Conservation (phyloP, 176 grass and related monocot genomes). For the Cenchrus purpureus region DNA sequence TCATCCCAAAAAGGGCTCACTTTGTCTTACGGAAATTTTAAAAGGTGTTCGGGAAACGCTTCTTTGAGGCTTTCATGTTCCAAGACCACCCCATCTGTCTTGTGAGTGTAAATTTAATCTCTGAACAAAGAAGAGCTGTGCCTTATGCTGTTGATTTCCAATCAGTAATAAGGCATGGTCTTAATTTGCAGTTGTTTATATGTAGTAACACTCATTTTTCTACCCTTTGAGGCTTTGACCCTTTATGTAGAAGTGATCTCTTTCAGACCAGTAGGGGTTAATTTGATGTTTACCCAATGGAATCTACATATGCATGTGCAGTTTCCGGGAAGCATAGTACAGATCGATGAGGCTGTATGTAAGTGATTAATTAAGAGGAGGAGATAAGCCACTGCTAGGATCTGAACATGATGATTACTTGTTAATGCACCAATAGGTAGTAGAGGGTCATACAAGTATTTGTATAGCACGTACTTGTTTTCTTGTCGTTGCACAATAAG, state of each 20-base stretch:
- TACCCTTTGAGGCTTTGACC: background rate
- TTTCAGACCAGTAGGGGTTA: background rate
- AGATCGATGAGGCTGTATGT: conserved; percentile 8
- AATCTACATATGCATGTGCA: conserved; percentile 10
- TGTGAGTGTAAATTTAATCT: background rate
- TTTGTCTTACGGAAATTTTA: background rate
- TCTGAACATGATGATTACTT: conserved; percentile 4
- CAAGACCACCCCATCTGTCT: background rate
- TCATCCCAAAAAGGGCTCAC: background rate
- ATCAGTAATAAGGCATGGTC: background rate
- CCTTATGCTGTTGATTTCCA: background rate
- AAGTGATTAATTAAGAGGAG: conserved; percentile 5
- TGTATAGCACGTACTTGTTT: background rate
- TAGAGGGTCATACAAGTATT: conserved; percentile 10
- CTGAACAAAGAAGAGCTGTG: background rate
- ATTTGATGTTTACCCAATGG: background rate
- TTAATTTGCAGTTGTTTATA: background rate
- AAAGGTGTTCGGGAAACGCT: background rate
- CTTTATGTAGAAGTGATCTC: background rate
- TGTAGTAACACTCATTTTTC: background rate
- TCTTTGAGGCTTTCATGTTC: background rate
- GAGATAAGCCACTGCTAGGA: background rate
- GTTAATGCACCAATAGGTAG: background rate
- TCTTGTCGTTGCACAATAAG: background rate
- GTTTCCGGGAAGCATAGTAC: background rate